Evolutionary conservation across 225 moss, liverwort and hornwort genomes (phyloP).

Genomic region (Pleurozium schreberi): DNA sequence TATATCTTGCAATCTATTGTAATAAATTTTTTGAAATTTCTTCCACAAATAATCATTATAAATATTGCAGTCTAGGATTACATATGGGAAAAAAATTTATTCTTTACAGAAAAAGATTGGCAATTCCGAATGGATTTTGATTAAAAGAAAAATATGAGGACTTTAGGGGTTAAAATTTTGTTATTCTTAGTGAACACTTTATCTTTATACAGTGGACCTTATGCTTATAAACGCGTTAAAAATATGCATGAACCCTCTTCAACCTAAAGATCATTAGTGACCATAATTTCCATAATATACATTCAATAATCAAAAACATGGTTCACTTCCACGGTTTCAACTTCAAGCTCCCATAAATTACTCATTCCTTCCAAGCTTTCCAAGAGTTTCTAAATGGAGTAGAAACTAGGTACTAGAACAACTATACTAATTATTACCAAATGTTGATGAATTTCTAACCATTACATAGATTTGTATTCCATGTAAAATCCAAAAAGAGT

Average conservation of each 20-base stretch:
- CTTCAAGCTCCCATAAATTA: no score
- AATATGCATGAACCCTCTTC: accelerated
- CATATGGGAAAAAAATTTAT: no score
- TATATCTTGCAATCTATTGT: background rate
- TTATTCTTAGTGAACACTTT: background rate
- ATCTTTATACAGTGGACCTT: background rate
- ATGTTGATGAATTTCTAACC: background rate
- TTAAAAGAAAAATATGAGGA: background rate
- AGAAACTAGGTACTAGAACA: background rate
- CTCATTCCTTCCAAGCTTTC: no score
- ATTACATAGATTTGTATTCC: accelerated
- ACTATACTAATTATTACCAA: background rate
- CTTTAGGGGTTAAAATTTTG: background rate
- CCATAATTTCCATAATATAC: background rate
- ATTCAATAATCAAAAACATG: no score
- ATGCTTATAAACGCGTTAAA: background rate
- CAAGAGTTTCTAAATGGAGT: background rate
- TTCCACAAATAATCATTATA: no score
- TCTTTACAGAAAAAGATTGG: background rate
- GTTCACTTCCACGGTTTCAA: background rate
- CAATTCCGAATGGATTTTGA: background rate
- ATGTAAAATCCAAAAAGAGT: background rate
- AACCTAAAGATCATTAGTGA: accelerated
- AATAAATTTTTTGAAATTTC: background rate
- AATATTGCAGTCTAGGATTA: no score